phyloP scores from a whole-genome alignment of 2,329 filamentous ascomycete genomes.

The Rasamsonia emersonii region DNA sequence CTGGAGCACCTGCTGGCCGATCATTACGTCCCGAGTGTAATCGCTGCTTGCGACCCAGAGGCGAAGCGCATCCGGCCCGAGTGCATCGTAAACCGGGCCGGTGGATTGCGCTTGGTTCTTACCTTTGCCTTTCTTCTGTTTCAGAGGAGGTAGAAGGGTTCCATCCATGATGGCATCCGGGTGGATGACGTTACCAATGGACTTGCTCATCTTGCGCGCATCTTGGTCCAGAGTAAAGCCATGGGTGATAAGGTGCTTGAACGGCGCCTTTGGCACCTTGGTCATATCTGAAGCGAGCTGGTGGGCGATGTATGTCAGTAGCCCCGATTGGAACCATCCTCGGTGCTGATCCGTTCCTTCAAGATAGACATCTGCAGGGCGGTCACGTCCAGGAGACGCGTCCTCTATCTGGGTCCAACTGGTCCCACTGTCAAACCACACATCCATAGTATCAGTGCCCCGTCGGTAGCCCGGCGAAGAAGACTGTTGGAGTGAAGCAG shows the following conservation, averaged over 20 bases:
- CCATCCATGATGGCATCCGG: slow-evolving; percentile 81
- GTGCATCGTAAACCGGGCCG: slow-evolving; percentile 50
- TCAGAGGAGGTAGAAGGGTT: slow-evolving; percentile 61
- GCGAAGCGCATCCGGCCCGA: slow-evolving; percentile 79
- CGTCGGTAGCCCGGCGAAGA: slow-evolving; percentile 50
- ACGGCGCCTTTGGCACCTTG: slow-evolving; percentile 53
- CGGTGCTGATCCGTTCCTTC: slow-evolving; percentile 95
- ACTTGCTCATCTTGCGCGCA: slow-evolving; percentile 99
- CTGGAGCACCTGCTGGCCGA: slow-evolving; percentile 69
- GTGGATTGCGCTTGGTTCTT: slow-evolving; percentile 27
- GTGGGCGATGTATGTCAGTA: slow-evolving; percentile 72
- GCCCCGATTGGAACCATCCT: slow-evolving; percentile 96
- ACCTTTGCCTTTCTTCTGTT: slow-evolving; percentile 51
- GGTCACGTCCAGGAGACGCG: slow-evolving; percentile 21
- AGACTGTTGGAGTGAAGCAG: slow-evolving; percentile 48
- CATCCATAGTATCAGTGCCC: slow-evolving; percentile 94
- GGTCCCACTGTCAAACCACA: slow-evolving; percentile 98
- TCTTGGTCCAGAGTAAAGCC: slow-evolving; percentile 84
- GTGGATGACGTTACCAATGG: slow-evolving; percentile 76
- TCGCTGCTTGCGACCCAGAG: slow-evolving; percentile 89
- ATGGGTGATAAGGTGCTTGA: slow-evolving; percentile 84
- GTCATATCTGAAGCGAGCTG: slow-evolving; percentile 29
- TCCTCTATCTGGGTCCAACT: slow-evolving; percentile 62
- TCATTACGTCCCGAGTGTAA: slow-evolving; percentile 77
- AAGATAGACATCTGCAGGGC: slow-evolving; percentile 71